Percentiles rank a stretch among this genome's conserved stretches.
These are phyloP conservation scores for Pouteria campechiana DNA, from an alignment of 179 eudicot species.

Conservation along the genomic window DNA sequence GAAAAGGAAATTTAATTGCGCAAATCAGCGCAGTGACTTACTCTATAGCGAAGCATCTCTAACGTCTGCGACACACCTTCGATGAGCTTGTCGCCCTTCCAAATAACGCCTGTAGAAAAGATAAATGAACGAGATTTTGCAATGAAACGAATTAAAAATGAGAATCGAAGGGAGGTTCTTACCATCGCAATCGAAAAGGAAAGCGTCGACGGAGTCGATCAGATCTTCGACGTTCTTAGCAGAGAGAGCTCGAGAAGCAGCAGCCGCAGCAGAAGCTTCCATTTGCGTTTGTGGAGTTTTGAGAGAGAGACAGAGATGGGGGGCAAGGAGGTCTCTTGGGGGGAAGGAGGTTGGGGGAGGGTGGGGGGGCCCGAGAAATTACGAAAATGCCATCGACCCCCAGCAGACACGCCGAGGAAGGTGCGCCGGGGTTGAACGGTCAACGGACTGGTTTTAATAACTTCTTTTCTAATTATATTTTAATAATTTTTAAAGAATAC, in stretches of 20 bases:
- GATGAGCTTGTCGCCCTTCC: constrained; percentile 79
- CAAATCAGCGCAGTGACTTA: background rate
- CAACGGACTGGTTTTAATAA: no score
- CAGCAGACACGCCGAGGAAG: no score
- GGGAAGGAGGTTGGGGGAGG: no score
- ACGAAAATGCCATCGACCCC: no score
- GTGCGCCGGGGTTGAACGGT: no score
- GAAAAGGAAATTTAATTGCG: no score
- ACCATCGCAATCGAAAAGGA: constrained; percentile 90
- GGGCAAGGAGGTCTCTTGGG: no score
- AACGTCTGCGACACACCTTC: constrained; percentile 63
- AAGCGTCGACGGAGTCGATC: constrained; percentile 44
- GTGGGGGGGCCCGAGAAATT: no score
- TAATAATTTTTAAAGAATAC: no score
- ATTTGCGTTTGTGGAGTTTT: no score
- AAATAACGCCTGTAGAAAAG: constrained; percentile 41
- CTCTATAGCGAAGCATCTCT: constrained; percentile 51
- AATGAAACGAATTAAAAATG: background rate
- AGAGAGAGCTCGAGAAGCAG: constrained; percentile 17
- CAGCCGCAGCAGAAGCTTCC: background rate
- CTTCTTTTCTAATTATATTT: no score
- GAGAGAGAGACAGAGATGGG: no score
- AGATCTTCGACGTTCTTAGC: constrained; percentile 19
- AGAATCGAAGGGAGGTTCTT: background rate
- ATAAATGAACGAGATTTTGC: background rate